Evolutionary conservation across 139 green algal genomes (phyloP), one percentile per base, ranked within the genome.

Genomic region (Chlamydomonas asymmetrica): DNA sequence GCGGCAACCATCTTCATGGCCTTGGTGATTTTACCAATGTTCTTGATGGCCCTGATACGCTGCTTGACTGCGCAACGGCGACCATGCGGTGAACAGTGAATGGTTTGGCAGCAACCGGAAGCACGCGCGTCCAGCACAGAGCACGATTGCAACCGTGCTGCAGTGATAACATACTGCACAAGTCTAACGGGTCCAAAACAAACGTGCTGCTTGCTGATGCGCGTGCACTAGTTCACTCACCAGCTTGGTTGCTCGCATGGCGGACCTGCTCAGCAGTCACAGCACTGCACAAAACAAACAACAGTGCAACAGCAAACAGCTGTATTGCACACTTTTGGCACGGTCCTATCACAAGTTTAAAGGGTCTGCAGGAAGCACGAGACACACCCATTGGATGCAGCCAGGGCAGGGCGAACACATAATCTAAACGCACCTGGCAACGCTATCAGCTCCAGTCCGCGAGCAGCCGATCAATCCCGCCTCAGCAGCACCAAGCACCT

Each of bases 1-100:
- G 97, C 97, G n/a, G 97, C 97, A 81, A 99, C 97, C 94, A 99
- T 98, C 92, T 99, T 99, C 97, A 99, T 99, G 78, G 97, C 97
- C 75, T 94, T 97, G 10, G 97, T 99, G 86, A 99, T 99, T 84
- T 99, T 99, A 69, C 95, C 87, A 39, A 99, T 99, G 86, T 97
- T 99, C 71, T 90, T 91, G 54, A 99, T 97, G 22, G 94, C 97
- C 68, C 93, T 90, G 91, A 99, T 99, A 25, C 95, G 88, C 85
- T 94, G 90, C 84, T 98, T 97, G 35, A 99, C 96, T 96, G 91
- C 56, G 59, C 6, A 35, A 13, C 50, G 20, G 48, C 60, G 25
- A 43, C 2, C 52, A 61, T 25, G 22, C 18, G 18, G 52, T 8
- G 6, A 61, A 9, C 16, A 61, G 23, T 5, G 10, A 25, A 22